These are phyloP conservation scores for Aristolochia contorta DNA, from an alignment of 164 flowering plant species.

Conservation along the genomic window DNA sequence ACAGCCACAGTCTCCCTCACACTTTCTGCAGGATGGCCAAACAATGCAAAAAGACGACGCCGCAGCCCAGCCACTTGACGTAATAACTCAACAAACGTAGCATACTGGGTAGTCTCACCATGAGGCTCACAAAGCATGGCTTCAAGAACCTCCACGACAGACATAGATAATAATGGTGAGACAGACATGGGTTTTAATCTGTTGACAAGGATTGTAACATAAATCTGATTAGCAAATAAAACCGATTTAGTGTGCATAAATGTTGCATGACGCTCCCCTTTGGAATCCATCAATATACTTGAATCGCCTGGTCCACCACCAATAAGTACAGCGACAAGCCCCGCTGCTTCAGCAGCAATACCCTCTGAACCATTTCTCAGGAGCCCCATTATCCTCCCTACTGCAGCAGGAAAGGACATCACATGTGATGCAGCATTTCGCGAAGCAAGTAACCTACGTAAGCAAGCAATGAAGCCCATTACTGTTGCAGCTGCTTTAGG, in stretches of 20 bases:
- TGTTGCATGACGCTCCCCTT: constrained; percentile 93
- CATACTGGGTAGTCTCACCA: constrained; percentile 90
- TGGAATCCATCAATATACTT: constrained; percentile 58
- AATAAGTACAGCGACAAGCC: constrained; percentile 75
- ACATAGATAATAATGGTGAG: constrained; percentile 88
- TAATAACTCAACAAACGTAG: constrained; percentile 86
- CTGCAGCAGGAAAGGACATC: constrained; percentile 99
- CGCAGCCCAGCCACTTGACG: constrained; percentile 92
- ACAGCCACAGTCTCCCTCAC: constrained; percentile 95
- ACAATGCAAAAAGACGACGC: constrained; percentile 91
- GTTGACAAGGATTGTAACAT: constrained; percentile 66
- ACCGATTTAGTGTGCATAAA: constrained; percentile 92
- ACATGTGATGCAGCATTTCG: constrained; percentile 93
- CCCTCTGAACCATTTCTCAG: constrained; percentile 99
- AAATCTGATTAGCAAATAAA: constrained; percentile 62
- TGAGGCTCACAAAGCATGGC: constrained; percentile 98
- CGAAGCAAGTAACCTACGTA: constrained; percentile 80
- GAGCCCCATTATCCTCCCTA: constrained; percentile 93
- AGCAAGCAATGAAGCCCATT: constrained; percentile 82
- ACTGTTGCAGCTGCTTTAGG: constrained; percentile 99
- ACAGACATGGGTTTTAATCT: constrained; percentile 90
- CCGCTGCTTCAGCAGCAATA: constrained; percentile 92
- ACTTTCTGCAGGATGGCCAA: constrained; percentile 99
- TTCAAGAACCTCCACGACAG: constrained; percentile 93
- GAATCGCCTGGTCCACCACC: constrained; percentile 95